Evolutionary conservation across 345 rosid species (phyloP), one percentile per base, ranked within the genome.

Genomic region (Stellera chamaejasme): DNA sequence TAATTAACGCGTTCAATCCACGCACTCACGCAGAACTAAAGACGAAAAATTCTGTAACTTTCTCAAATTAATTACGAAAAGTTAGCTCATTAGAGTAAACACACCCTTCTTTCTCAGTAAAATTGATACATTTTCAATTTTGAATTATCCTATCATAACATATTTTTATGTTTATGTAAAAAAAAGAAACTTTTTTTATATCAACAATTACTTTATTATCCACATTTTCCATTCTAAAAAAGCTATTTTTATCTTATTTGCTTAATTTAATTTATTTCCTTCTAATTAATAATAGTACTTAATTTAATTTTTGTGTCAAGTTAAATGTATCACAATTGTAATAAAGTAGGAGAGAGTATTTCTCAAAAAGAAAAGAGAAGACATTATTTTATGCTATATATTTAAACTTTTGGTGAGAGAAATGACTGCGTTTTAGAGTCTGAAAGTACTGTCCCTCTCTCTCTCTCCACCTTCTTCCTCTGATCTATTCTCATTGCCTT

Each of bases 341-440:
- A n/a, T n/a, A n/a, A n/a, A n/a, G n/a, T 19, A 19, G 23, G 23
- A 19, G 0, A 19, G 23, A 19, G 23, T 19, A 19, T 19, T 19
- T 19, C 0, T 32, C 3, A 32, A 32, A 48, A 8, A 11, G 27
- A 32, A 32, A 32, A 32, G 9, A 32, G 39, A 1, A 32, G 39
- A 3, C 39, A 32, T 5, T 32, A 32, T 32, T 32, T 32, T 32
- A 32, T 32, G 39, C 39, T 32, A 32, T 32, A 32, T 32, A 32
- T 32, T 32, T 32, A 32, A 32, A 32, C 7, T 32, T 32, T 32
- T 32, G 39, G 39, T 32, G 39, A 32, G 39, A n/a, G 49, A 54
- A 54, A 45, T 46, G 59, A 53, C 53, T 54, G 59, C 53, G 58
- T 62, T n/a, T 32, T 19, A 32, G 39, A 32, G 39, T 32, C 39